A percentile compares a stretch with the other conserved stretches of the same genome.
phyloP scores from a whole-genome alignment of 2,329 filamentous ascomycete species.

The Exophiala mesophila region DNA sequence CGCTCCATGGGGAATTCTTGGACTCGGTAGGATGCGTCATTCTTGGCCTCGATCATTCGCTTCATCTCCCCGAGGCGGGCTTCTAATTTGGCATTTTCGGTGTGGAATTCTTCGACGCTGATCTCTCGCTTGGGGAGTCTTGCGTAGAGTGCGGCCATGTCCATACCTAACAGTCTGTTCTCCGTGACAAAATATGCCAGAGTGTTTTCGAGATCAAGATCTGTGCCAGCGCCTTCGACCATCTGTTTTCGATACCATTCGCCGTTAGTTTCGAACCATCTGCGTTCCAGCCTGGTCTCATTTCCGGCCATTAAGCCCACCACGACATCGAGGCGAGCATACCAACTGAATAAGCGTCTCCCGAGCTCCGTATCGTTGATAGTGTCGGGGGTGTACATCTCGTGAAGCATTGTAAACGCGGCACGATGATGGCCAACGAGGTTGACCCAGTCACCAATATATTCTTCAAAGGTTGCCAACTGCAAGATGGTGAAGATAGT shows the following conservation, averaged over 20 bases:
- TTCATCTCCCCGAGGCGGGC: slow-evolving; percentile 39
- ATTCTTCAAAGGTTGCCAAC: slow-evolving; percentile 91
- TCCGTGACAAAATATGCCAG: slow-evolving; percentile 63
- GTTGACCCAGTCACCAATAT: slow-evolving; percentile 92
- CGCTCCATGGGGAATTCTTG: slow-evolving; percentile 54
- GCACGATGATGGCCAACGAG: slow-evolving; percentile 88
- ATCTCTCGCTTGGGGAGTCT: slow-evolving; percentile 57
- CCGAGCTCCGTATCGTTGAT: slow-evolving; percentile 66
- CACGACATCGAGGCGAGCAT: slow-evolving; percentile 80
- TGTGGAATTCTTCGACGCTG: slow-evolving; percentile 58
- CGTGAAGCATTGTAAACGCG: slow-evolving; percentile 72
- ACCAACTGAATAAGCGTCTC: slow-evolving; percentile 79
- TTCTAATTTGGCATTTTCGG: slow-evolving; percentile 55
- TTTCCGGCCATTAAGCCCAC: slow-evolving; percentile 77
- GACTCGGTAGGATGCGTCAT: slow-evolving; percentile 58
- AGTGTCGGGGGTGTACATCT: slow-evolving; percentile 71
- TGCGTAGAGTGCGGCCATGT: slow-evolving; percentile 74
- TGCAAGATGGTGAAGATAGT: slow-evolving; percentile 86
- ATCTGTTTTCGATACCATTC: slow-evolving; percentile 59
- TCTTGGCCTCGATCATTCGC: slow-evolving; percentile 57
- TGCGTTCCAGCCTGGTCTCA: slow-evolving; percentile 64
- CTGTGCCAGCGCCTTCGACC: slow-evolving; percentile 48
- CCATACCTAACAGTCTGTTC: slow-evolving; percentile 68
- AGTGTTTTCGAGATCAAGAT: slow-evolving; percentile 57
- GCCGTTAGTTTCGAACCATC: slow-evolving; percentile 69